Conservation (phyloP, 2,329 filamentous ascomycete species). For the Acrocalymma vagum region DNA sequence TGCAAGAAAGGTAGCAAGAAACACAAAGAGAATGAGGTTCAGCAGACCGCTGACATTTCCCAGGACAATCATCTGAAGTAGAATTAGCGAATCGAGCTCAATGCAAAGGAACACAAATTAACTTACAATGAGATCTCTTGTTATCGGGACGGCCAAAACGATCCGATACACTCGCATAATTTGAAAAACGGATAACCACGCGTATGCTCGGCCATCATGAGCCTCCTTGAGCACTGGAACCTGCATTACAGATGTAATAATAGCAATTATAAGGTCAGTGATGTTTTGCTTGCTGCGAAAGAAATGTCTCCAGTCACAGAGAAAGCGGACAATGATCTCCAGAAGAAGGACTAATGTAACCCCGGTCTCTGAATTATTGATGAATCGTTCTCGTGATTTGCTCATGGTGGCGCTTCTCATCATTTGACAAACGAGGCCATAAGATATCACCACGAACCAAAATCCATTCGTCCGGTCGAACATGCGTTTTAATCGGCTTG, state of each 20-base stretch:
- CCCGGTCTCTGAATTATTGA: constrained; percentile 74
- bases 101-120: background rate
- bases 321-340: constrained; percentile 84
- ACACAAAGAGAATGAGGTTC: constrained; percentile 96
- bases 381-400: constrained; percentile 65
- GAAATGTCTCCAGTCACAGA: constrained; percentile 82
- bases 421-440: constrained; percentile 81
- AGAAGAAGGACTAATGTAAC: constrained; percentile 81
- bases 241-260: constrained; percentile 85
- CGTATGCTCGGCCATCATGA: constrained; percentile 70
- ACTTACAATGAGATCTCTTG: constrained; percentile 79
- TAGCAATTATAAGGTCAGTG: constrained; percentile 79
- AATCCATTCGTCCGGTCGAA: constrained; percentile 78
- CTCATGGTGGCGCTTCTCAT: constrained; percentile 81
- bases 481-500: constrained; percentile 68
- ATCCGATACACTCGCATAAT: constrained; percentile 91
- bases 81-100: constrained; percentile 23
- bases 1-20: constrained; percentile 91
- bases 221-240: constrained; percentile 80
- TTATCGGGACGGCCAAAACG: constrained; percentile 88
- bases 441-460: constrained; percentile 83
- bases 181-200: constrained; percentile 92
- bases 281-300: constrained; percentile 77
- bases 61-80: constrained; percentile 71
- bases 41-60: constrained; percentile 91